Conservation (phyloP, 1,284 basidiomycete genomes). For the Thecaphora frezii region DNA sequence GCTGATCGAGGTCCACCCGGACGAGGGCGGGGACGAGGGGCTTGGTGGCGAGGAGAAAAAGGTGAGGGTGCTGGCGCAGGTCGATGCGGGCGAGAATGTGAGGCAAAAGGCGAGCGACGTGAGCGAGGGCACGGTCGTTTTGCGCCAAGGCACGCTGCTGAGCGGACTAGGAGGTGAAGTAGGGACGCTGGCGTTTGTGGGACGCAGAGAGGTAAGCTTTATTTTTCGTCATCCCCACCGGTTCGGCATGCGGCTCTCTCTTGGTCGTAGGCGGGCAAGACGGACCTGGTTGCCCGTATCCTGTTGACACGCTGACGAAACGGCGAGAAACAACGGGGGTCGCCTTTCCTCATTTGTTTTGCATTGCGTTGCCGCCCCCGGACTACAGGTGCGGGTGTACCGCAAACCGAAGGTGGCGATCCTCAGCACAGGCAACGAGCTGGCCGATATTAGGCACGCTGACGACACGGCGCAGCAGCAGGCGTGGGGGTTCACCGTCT, state of each 20-base stretch:
- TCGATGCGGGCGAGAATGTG: constrained; percentile 72
- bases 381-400: constrained; percentile 67
- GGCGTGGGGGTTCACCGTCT: constrained; percentile 44
- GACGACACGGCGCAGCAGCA: constrained; percentile 1
- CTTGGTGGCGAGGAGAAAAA: constrained; percentile 70
- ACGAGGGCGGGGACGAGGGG: constrained; percentile 73
- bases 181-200: constrained; percentile 80
- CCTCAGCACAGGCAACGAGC: constrained; percentile 81
- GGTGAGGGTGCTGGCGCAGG: constrained; percentile 70
- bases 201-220: constrained; percentile 69
- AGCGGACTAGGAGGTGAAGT: constrained; percentile 75
- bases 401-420: constrained; percentile 75
- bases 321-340: too few species aligned
- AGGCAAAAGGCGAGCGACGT: constrained; percentile 75
- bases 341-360: neutral
- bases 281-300: too few species aligned
- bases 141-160: constrained; percentile 69
- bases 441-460: constrained; percentile 67
- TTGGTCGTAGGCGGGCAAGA: too few species aligned
- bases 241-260: too few species aligned
- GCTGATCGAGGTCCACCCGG: constrained; percentile 67
- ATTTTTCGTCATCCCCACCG: too few species aligned
- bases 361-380: neutral
- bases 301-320: too few species aligned
- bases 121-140: constrained; percentile 68